These are phyloP conservation scores for Paspalum vaginatum DNA, from an alignment of 176 grass and related monocot species.

Conservation along the genomic window DNA sequence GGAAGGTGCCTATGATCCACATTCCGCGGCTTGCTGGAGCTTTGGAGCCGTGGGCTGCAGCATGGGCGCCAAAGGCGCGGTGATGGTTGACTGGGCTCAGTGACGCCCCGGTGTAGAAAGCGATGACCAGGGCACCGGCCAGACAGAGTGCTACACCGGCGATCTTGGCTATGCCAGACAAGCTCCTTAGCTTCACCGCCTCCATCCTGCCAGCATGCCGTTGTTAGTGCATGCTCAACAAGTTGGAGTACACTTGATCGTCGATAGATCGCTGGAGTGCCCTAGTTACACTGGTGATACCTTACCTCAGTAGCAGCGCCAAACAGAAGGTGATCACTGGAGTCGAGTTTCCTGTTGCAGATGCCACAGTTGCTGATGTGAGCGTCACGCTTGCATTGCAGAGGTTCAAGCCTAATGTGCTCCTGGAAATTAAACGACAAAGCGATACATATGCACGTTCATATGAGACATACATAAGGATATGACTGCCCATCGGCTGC, in stretches of 20 bases:
- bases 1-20: conserved; percentile 59
- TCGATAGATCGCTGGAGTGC: too few species aligned
- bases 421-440: conserved; percentile 32
- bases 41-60: not conserved
- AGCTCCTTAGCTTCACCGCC: conserved; percentile 43
- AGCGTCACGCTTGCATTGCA: conserved; percentile 47
- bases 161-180: conserved; percentile 46
- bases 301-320: conserved; percentile 54
- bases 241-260: not conserved
- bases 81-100: conserved; percentile 48
- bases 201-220: conserved; percentile 44
- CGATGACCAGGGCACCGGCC: conserved; percentile 44
- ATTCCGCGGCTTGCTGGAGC: conserved; percentile 10
- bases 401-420: conserved; percentile 48
- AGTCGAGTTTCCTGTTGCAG: conserved; percentile 42
- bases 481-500: not conserved
- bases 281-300: too few species aligned
- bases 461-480: not conserved
- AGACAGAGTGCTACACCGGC: conserved; percentile 42
- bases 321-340: conserved; percentile 63
- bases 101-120: conserved; percentile 45
- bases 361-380: conserved; percentile 59
- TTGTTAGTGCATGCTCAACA: too few species aligned
- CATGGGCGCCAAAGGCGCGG: not conserved
- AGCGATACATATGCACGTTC: too few species aligned